Evolutionary conservation across 768 basidiomycete genomes (phyloP).

Genomic region (Tulasnella sp.): DNA sequence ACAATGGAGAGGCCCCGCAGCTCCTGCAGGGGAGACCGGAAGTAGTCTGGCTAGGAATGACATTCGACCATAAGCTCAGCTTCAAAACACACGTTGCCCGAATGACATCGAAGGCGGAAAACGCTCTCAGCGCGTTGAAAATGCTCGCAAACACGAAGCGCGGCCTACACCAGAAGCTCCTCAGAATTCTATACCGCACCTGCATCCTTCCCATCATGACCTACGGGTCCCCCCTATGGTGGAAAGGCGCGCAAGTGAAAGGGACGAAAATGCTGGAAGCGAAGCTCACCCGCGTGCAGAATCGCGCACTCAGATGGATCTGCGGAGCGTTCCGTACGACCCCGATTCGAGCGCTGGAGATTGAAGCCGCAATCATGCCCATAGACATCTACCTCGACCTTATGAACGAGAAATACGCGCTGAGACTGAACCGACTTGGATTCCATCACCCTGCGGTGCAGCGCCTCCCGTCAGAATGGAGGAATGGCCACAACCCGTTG

Average conservation of each 20-base stretch:
- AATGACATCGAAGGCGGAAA: conserved; percentile 20
- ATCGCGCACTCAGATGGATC: conserved; percentile 23
- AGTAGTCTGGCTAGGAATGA: conserved; percentile 27
- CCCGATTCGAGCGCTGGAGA: conserved; percentile 24
- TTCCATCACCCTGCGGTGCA: background rate
- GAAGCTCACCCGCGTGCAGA: conserved; percentile 23
- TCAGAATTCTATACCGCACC: conserved; percentile 23
- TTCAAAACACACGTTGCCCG: conserved; percentile 27
- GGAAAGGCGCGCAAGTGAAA: conserved; percentile 18
- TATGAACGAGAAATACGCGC: background rate
- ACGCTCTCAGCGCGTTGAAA: conserved; percentile 19
- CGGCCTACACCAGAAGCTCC: conserved; percentile 25
- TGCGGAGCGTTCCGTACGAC: conserved; percentile 28
- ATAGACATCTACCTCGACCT: conserved; percentile 14
- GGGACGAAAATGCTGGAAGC: conserved; percentile 18
- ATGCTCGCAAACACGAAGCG: conserved; percentile 28
- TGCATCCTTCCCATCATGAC: conserved; percentile 27
- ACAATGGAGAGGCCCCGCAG: background rate
- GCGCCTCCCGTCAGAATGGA: conserved; percentile 6
- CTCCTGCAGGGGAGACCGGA: background rate
- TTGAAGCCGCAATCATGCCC: conserved; percentile 28
- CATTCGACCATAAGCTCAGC: conserved; percentile 25
- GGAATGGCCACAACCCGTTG: background rate
- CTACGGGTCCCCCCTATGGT: conserved; percentile 28
- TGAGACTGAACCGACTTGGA: conserved; percentile 9